These are phyloP conservation scores for Rhizoclosmatium globosum DNA, from an alignment of 192 early-diverging fungal genomes.

Conservation along the genomic window DNA sequence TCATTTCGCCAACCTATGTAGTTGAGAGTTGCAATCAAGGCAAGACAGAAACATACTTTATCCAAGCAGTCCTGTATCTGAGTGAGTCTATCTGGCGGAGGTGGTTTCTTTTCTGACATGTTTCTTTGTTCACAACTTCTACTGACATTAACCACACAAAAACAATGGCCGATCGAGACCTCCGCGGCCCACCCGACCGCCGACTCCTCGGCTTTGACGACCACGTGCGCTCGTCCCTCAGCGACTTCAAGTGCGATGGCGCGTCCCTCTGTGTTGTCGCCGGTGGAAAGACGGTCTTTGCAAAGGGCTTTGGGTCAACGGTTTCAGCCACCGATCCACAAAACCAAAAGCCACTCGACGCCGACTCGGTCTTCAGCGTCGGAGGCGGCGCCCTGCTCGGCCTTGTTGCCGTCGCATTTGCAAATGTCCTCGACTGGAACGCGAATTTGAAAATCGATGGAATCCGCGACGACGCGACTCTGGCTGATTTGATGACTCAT, in stretches of 20 bases:
- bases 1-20: slow-evolving; percentile 43
- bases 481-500: slow-evolving; percentile 33
- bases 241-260: slow-evolving; percentile 11
- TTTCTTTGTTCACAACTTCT: not conserved
- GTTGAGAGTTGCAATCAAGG: not conserved
- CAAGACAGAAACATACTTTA: slow-evolving; percentile 21
- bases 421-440: too few relatives aligned
- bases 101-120: not conserved
- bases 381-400: not conserved
- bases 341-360: not conserved
- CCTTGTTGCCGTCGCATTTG: not conserved
- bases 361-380: not conserved
- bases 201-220: slow-evolving; percentile 33
- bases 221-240: slow-evolving; percentile 6
- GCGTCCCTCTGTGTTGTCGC: slow-evolving; percentile 14
- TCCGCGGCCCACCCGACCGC: slow-evolving; percentile 33
- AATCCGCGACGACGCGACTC: not conserved
- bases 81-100: slow-evolving; percentile 41
- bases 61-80: slow-evolving; percentile 50
- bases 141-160: not conserved
- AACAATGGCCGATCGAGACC: slow-evolving; percentile 16
- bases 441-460: too few relatives aligned
- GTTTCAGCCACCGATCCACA: not conserved
- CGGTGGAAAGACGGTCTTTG: slow-evolving; percentile 30
- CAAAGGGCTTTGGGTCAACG: not conserved